phyloP scores from a whole-genome alignment of 2,329 filamentous ascomycete species.

The Cladorrhinum sp. region DNA sequence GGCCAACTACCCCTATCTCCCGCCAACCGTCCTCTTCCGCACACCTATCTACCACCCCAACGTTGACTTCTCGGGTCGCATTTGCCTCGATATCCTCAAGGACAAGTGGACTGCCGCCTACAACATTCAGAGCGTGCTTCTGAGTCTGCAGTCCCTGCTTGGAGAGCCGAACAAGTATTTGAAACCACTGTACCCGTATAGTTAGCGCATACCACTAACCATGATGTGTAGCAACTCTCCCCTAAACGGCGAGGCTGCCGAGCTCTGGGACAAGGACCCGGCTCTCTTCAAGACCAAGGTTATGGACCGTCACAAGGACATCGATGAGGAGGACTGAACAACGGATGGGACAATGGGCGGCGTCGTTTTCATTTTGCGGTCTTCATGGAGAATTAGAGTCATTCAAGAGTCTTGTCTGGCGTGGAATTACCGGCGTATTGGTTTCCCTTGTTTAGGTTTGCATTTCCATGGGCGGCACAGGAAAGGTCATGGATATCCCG shows the following conservation, averaged over 20 bases:
- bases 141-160: constrained; percentile 91
- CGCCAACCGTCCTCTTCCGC: constrained; percentile 92
- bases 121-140: constrained; percentile 88
- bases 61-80: constrained; percentile 93
- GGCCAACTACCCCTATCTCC: constrained; percentile 85
- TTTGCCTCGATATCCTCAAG: constrained; percentile 97
- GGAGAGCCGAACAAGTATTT: constrained; percentile 95
- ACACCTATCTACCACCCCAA: constrained; percentile 99
- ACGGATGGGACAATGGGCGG: background rate
- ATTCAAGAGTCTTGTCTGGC: constrained; percentile 19
- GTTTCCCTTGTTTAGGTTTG: constrained; percentile 22
- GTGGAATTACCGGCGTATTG: constrained; percentile 20
- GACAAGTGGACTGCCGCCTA: constrained; percentile 99
- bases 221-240: constrained; percentile 70
- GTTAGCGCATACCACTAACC: constrained; percentile 2
- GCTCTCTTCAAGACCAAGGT: constrained; percentile 83
- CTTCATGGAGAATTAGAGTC: constrained; percentile 40
- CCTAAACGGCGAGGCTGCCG: constrained; percentile 91
- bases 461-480: constrained; percentile 27
- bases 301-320: constrained; percentile 57
- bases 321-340: constrained; percentile 57
- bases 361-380: constrained; percentile 7
- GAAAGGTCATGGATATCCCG: constrained; percentile 26
- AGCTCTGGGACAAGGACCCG: constrained; percentile 88
- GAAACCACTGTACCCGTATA: constrained; percentile 32